Percentiles rank a stretch among this genome's conserved stretches.
Evolutionary conservation across 345 rosid species (phyloP).

Genomic region (Viola odorata): DNA sequence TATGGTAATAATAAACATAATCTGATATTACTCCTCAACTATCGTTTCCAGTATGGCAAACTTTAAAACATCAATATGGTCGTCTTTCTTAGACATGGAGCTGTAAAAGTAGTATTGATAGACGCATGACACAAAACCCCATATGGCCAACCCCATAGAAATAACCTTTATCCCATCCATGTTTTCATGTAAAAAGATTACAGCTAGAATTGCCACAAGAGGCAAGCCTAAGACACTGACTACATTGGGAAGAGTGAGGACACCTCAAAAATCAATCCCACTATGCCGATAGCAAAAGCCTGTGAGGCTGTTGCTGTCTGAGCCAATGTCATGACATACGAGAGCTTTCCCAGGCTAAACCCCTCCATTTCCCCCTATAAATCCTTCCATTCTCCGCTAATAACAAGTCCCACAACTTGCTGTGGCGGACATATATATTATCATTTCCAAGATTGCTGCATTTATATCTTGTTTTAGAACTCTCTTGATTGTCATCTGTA

Average conservation of each 20-base stretch:
- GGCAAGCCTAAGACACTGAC: too few relatives aligned
- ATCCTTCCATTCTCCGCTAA: conserved; percentile 48
- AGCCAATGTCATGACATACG: conserved; percentile 39
- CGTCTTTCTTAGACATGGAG: too few relatives aligned
- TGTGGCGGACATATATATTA: conserved; percentile 28
- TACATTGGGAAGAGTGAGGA: not conserved
- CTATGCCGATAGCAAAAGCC: conserved; percentile 33
- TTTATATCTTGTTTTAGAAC: conserved; percentile 31
- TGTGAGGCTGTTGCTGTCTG: conserved; percentile 42
- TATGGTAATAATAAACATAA: too few relatives aligned
- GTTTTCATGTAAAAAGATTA: too few relatives aligned
- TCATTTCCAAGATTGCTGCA: conserved; percentile 33
- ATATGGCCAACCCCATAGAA: too few relatives aligned
- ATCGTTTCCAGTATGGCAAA: too few relatives aligned
- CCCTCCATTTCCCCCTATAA: conserved; percentile 38
- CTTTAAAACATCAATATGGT: too few relatives aligned
- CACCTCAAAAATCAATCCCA: conserved; percentile 51
- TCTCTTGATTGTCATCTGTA: conserved; percentile 35
- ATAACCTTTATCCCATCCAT: too few relatives aligned
- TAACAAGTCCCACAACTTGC: conserved; percentile 45
- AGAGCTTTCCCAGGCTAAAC: conserved; percentile 34
- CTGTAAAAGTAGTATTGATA: too few relatives aligned
- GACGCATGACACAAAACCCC: too few relatives aligned
- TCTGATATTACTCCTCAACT: too few relatives aligned
- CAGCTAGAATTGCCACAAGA: too few relatives aligned